Percentiles rank a stretch among this genome's conserved stretches.
Evolutionary conservation across 2,329 filamentous ascomycete genomes (phyloP).

Genomic region (Eutypella sp.): DNA sequence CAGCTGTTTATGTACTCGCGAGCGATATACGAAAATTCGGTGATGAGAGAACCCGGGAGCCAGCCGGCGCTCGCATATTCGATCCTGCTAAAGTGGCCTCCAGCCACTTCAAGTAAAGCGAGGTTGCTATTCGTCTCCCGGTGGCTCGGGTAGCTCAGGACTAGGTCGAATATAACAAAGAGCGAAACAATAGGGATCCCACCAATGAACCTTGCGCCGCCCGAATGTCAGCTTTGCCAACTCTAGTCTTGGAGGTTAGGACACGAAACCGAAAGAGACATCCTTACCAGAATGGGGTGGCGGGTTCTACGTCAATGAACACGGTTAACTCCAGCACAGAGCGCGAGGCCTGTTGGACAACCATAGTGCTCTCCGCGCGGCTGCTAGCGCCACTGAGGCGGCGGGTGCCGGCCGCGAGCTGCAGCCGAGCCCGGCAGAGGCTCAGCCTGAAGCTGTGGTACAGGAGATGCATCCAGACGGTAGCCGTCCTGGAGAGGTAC

Average conservation of each 20-base stretch:
- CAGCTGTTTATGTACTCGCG: conserved; percentile 32
- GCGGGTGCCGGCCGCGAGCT: conserved; percentile 8
- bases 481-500: conserved; percentile 2
- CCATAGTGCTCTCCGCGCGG: conserved; percentile 13
- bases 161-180: conserved; percentile 13
- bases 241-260: not conserved
- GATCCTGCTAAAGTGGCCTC: conserved; percentile 37
- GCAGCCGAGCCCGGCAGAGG: conserved; percentile 21
- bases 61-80: conserved; percentile 33
- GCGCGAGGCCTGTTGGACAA: conserved; percentile 17
- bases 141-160: conserved; percentile 13
- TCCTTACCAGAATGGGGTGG: conserved; percentile 23
- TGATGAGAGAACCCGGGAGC: conserved; percentile 31
- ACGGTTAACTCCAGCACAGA: conserved; percentile 24
- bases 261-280: not conserved
- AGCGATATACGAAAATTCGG: conserved; percentile 37
- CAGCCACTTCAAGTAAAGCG: conserved; percentile 34
- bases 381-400: conserved; percentile 4
- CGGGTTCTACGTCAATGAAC: conserved; percentile 25
- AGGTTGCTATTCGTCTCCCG: conserved; percentile 26
- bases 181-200: conserved; percentile 12
- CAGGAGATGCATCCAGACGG: conserved; percentile 19
- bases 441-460: conserved; percentile 24
- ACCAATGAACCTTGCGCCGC: conserved; percentile 4
- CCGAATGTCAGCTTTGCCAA: not conserved